Conservation (phyloP, 352 stramenopile genomes). For the Phytophthora boehmeriae region DNA sequence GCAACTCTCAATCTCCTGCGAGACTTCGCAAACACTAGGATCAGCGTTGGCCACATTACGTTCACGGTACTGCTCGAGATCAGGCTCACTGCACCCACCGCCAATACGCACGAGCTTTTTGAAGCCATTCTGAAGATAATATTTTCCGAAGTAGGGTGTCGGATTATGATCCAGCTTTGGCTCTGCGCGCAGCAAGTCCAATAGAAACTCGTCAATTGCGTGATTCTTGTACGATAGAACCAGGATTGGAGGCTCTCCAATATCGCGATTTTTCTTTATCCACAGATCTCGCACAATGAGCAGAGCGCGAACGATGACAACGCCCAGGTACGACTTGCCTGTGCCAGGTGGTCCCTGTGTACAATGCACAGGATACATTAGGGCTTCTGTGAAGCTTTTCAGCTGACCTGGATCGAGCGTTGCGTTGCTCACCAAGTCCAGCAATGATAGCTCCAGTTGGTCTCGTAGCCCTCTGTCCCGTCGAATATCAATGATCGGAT, state of each 20-base stretch:
- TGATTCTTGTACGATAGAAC: constrained; percentile 91
- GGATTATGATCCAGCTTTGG: constrained; percentile 32
- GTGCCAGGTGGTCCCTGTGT: constrained; percentile 89
- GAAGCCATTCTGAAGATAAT: constrained; percentile 33
- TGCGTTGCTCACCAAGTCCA: constrained; percentile 46
- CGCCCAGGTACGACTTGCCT: constrained; percentile 91
- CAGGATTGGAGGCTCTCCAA: constrained; percentile 79
- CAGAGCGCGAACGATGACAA: constrained; percentile 83
- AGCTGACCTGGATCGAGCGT: constrained; percentile 78
- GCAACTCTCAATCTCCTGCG: constrained; percentile 33
- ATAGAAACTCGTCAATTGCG: constrained; percentile 86
- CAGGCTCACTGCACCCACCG: constrained; percentile 65
- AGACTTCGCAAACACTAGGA: constrained; percentile 28
- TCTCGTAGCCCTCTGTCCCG: constrained; percentile 47
- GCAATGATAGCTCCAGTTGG: constrained; percentile 44
- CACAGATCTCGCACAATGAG: constrained; percentile 74
- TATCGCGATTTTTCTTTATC: constrained; percentile 65
- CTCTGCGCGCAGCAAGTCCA: constrained; percentile 74
- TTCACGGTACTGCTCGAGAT: constrained; percentile 51
- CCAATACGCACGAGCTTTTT: constrained; percentile 69
- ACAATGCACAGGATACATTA: constrained; percentile 83
- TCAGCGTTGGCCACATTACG: constrained; percentile 38
- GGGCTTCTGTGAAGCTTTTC: constrained; percentile 71
- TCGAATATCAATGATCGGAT: constrained; percentile 84
- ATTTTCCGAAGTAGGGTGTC: constrained; percentile 22